These are phyloP conservation scores for Xerocomus nothofagi DNA, from an alignment of 1,284 basidiomycete species.

Conservation along the genomic window DNA sequence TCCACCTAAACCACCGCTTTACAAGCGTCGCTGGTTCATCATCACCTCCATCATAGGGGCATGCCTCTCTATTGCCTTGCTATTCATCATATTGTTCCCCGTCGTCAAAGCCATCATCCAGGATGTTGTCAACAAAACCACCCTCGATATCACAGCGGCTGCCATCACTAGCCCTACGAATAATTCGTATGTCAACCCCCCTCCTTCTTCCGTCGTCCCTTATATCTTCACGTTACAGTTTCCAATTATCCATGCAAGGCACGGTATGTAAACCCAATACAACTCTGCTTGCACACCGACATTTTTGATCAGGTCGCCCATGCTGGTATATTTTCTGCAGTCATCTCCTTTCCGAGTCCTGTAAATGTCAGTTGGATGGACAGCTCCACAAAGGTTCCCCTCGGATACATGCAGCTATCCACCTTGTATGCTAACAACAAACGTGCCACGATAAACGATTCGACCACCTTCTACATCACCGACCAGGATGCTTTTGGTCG, in stretches of 20 bases:
- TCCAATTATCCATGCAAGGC: constrained; percentile 50
- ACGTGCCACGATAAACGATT: constrained; percentile 59
- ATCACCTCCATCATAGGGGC: constrained; percentile 38
- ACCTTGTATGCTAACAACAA: constrained; percentile 49
- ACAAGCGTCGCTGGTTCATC: constrained; percentile 48
- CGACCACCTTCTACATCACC: constrained; percentile 52
- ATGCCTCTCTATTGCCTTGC: constrained; percentile 54
- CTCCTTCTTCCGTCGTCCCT: background rate
- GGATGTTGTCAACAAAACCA: constrained; percentile 54
- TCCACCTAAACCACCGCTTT: constrained; percentile 32
- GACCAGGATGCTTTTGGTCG: constrained; percentile 55
- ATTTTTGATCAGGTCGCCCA: constrained; percentile 50
- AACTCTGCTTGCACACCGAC: background rate
- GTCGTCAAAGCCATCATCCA: constrained; percentile 65
- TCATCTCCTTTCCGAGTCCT: constrained; percentile 55
- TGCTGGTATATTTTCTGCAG: constrained; percentile 58
- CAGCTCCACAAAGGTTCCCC: constrained; percentile 40
- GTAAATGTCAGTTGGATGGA: constrained; percentile 59
- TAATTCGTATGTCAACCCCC: constrained; percentile 43
- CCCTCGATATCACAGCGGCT: constrained; percentile 51
- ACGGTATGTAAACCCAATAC: constrained; percentile 27
- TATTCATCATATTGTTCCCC: constrained; percentile 66
- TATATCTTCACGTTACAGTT: constrained; percentile 36
- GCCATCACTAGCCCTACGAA: constrained; percentile 53
- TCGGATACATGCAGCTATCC: constrained; percentile 52